Evolutionary conservation across 140 eudicot species (phyloP), one percentile per base, ranked within the genome.

Genomic region (Cichorium intybus): DNA sequence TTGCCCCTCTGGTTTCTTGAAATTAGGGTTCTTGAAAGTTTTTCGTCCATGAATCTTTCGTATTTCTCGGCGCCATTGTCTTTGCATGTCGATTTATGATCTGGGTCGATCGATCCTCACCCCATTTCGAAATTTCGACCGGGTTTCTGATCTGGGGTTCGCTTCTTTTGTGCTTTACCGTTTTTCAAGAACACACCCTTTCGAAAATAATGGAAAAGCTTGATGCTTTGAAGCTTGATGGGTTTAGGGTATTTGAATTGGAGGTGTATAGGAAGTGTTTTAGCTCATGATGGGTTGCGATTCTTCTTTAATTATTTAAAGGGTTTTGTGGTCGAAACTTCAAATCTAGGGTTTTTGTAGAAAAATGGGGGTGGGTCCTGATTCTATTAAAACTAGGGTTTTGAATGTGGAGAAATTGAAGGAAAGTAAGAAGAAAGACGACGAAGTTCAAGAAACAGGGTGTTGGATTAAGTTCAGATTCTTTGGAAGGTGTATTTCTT

Each of bases 401-500:
- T 68, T 69, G 78, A 76, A 62, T 56, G 82, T 65, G 72, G 80
- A 68, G 59, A 80, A 75, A 62, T 58, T 75, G 60, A 85, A 83
- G 61, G 72, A 47, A 29, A 81, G 31, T 58, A 74, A 80, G 79
- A 73, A 65, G 34, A 76, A 77, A 54, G 85, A 77, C 7, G 84
- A 67, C 16, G 83, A 70, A 21, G 83, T 34, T 55, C 84, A 56
- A 62, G 79, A 54, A 49, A 59, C 84, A 50, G 76, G 96, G 33
- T 88, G 98, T 77, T 92, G 98, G 96, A 59, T 85, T 34, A 92
- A 81, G 75, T 86, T 92, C 28, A 69, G 92, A 71, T 71, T 88
- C 29, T 79, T 92, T 23, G 87, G 95, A 56, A 77, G 89, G 45
- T 92, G 98, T 71, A 79, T 85, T 26, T 56, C 93, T 63, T 77